Evolutionary conservation across 2,329 filamentous ascomycete species (phyloP).

Genomic region (Diaporthe vaccinii): DNA sequence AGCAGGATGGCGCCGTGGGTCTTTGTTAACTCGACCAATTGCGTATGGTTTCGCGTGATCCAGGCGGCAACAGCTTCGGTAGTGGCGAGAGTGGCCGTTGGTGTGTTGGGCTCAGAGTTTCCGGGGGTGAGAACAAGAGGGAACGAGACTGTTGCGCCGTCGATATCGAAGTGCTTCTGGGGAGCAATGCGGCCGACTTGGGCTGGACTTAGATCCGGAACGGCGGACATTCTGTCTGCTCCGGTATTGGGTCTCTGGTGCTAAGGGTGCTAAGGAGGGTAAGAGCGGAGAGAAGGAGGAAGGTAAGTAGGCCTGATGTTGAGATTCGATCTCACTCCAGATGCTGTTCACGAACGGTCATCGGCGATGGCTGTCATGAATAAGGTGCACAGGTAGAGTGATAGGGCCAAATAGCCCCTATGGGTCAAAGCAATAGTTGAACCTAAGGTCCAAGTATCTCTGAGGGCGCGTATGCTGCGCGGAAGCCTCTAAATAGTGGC

Average conservation of each 20-base stretch:
- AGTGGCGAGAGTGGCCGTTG: not conserved
- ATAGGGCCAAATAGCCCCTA: no score
- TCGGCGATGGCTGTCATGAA: constrained; percentile 33
- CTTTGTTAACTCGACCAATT: constrained; percentile 31
- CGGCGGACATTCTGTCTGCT: constrained; percentile 7
- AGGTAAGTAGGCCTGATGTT: not conserved
- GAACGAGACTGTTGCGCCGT: constrained; percentile 27
- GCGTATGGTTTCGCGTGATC: constrained; percentile 29
- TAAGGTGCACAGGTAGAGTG: no score
- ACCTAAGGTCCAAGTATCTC: no score
- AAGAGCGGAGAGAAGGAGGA: not conserved
- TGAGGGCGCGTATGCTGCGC: no score
- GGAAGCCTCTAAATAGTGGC: no score
- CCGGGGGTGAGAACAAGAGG: constrained; percentile 37
- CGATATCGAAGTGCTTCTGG: constrained; percentile 37
- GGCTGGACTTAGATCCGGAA: constrained; percentile 34
- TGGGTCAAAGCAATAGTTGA: no score
- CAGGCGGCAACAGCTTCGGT: constrained; percentile 32
- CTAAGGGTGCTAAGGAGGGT: no score
- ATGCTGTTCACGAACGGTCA: not conserved
- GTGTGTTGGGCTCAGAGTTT: constrained; percentile 42
- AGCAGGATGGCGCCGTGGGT: constrained; percentile 38
- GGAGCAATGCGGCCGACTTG: constrained; percentile 18
- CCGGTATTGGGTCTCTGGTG: not conserved
- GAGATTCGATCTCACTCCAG: not conserved